Evolutionary conservation across 2,329 filamentous ascomycete species (phyloP), one percentile per base, ranked within the genome.

Genomic region (Fusarium brevicatenulatum): DNA sequence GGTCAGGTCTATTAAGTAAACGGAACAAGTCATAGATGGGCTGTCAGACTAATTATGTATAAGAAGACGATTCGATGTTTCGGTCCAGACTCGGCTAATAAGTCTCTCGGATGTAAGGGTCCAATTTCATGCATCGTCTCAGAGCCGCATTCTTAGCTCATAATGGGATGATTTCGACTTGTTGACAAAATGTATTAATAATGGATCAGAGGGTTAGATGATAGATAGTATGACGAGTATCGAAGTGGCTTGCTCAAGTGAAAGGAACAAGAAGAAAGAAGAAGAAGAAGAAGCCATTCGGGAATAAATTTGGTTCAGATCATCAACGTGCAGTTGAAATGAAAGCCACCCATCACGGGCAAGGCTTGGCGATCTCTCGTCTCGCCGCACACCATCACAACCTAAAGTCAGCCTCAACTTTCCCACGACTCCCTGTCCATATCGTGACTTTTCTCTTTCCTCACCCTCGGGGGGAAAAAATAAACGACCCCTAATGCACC

Each of bases 31-130:
- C 53, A 42, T 36, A 43, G 34, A 67, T 71, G 43, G 70, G 55
- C 47, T 25, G 43, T 40, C 36, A 2, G 8, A 59, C 32, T 28
- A n/a, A 40, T n/a, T 54, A 53, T 52, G 23, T 69, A 68, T 67
- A 64, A 75, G 52, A 73, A 47, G 49, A 66, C 64, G 58, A 57
- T 58, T 66, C 61, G 66, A 63, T 53, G 50, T 49, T 68, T 77
- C 75, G 75, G 75, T 67, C 68, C 66, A 75, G 68, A 55, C 71
- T 77, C 75, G 75, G 75, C 75, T 77, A 77, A 70, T 70, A 63
- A 57, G 42, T 34, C 42, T 67, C 50, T 76, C 73, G 73, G 73
- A 50, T 75, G 62, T 59, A 77, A 76, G 75, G 75, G 72, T 61
- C 49, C 28, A 34, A 63, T 64, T 53, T 47, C 39, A 56, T 69